These are phyloP conservation scores for Microsporum audouinii DNA, from an alignment of 2,329 filamentous ascomycete genomes.

Conservation along the genomic window DNA sequence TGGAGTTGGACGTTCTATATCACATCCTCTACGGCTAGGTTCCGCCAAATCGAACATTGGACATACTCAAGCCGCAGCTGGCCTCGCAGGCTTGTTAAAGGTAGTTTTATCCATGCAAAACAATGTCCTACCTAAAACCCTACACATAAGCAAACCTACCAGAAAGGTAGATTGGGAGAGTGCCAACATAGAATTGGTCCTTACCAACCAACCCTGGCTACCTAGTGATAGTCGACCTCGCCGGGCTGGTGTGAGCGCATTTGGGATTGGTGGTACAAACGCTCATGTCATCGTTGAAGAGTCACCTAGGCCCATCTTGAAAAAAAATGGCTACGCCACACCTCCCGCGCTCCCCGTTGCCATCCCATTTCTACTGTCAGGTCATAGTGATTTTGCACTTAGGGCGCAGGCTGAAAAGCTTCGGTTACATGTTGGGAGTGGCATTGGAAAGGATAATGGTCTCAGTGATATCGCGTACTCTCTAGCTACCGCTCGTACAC, in stretches of 20 bases:
- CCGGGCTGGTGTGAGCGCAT: constrained; percentile 9
- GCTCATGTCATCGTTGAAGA: constrained; percentile 15
- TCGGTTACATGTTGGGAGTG: not conserved
- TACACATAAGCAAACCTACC: constrained; percentile 13
- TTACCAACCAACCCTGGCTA: constrained; percentile 2
- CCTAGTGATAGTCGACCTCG: not conserved
- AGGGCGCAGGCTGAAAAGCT: constrained; percentile 2
- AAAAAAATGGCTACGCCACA: constrained; percentile 12
- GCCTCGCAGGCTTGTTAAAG: constrained; percentile 26
- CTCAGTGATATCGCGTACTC: constrained; percentile 4
- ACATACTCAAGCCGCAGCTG: constrained; percentile 29
- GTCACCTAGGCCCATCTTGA: constrained; percentile 11
- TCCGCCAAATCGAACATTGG: constrained; percentile 33
- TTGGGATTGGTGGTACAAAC: constrained; percentile 15
- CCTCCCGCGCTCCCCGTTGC: not conserved
- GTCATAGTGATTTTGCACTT: not conserved
- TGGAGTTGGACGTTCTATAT: constrained; percentile 4
- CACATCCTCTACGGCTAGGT: constrained; percentile 19
- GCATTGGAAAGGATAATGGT: constrained; percentile 6
- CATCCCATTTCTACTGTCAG: constrained; percentile 8
- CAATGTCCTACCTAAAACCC: constrained; percentile 17
- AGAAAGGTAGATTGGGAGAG: constrained; percentile 9
- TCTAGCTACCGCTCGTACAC: constrained; percentile 4
- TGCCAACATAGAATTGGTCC: constrained; percentile 17
- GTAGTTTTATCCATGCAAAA: constrained; percentile 17